Percentiles rank a stretch among this genome's conserved stretches.
Evolutionary conservation across 179 eudicot species (phyloP).

Genomic region (Nepenthes alata): DNA sequence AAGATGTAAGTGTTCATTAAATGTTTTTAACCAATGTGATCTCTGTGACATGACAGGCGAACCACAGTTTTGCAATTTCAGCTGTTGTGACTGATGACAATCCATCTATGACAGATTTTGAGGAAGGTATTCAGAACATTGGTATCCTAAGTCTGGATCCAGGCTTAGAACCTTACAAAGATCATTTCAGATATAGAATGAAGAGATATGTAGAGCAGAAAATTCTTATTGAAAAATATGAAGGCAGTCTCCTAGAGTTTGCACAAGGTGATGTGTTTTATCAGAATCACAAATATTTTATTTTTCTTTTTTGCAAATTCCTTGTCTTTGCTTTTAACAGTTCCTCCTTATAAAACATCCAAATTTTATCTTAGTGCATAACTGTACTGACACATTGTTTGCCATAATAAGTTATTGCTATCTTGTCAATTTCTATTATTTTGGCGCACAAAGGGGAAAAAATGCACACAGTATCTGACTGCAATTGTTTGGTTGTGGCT

Average conservation of each 20-base stretch:
- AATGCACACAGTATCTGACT: not conserved
- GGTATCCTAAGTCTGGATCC: constrained; percentile 55
- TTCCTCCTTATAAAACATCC: not conserved
- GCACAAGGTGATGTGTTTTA: constrained; percentile 47
- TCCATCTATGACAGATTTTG: constrained; percentile 31
- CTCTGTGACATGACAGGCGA: constrained; percentile 22
- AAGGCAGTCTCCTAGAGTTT: constrained; percentile 86
- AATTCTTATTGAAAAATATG: constrained; percentile 63
- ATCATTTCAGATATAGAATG: constrained; percentile 62
- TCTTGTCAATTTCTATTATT: not conserved
- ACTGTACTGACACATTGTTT: not conserved
- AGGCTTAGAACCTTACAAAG: constrained; percentile 49
- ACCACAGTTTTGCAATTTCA: constrained; percentile 21
- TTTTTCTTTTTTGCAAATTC: not conserved
- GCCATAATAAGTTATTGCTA: not conserved
- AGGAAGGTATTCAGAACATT: constrained; percentile 31
- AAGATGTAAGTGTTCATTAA: not conserved
- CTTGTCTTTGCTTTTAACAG: not conserved
- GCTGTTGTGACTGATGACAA: constrained; percentile 51
- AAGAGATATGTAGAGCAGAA: constrained; percentile 63
- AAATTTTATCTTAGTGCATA: not conserved
- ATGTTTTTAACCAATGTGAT: not conserved
- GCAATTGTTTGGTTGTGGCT: not conserved
- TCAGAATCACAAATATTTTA: not conserved
- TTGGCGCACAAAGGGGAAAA: not conserved